phyloP scores from a whole-genome alignment of 768 basidiomycete genomes.

The Trichaptum fuscoviolaceum region DNA sequence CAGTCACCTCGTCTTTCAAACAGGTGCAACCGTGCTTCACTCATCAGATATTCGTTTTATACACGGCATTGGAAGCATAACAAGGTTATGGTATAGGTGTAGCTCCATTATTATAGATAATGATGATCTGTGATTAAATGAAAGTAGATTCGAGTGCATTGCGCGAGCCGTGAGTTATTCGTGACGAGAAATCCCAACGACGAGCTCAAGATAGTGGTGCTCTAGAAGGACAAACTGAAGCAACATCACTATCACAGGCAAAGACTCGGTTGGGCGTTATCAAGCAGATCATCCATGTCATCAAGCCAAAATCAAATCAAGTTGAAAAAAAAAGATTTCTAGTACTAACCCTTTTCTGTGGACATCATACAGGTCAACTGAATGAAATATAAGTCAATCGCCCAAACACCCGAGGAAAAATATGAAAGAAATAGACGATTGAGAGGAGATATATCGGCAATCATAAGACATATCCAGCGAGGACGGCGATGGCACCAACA shows the following conservation, averaged over 20 bases:
- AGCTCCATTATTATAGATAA: not conserved
- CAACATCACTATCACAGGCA: not conserved
- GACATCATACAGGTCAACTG: constrained; percentile 1
- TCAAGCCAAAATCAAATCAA: not conserved
- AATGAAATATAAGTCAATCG: not conserved
- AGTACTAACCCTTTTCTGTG: not conserved
- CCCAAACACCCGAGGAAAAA: not conserved
- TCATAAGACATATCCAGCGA: not conserved
- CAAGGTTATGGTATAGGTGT: not conserved
- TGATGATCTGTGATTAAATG: not conserved
- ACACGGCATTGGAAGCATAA: not conserved
- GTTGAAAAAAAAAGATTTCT: not conserved
- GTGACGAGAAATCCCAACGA: not conserved
- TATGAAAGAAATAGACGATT: not conserved
- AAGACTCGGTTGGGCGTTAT: not conserved
- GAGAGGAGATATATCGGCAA: not conserved
- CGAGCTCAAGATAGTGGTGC: not conserved
- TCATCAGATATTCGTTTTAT: too few species aligned
- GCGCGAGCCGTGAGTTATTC: not conserved
- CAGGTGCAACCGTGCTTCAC: too few species aligned
- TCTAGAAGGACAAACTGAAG: too few species aligned
- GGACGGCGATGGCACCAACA: constrained; percentile 17
- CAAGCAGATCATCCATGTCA: not conserved
- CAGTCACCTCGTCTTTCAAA: too few species aligned
- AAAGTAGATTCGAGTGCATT: not conserved